Conservation (phyloP, 1,284 basidiomycete genomes). For the Ganoderma leucocontextum region DNA sequence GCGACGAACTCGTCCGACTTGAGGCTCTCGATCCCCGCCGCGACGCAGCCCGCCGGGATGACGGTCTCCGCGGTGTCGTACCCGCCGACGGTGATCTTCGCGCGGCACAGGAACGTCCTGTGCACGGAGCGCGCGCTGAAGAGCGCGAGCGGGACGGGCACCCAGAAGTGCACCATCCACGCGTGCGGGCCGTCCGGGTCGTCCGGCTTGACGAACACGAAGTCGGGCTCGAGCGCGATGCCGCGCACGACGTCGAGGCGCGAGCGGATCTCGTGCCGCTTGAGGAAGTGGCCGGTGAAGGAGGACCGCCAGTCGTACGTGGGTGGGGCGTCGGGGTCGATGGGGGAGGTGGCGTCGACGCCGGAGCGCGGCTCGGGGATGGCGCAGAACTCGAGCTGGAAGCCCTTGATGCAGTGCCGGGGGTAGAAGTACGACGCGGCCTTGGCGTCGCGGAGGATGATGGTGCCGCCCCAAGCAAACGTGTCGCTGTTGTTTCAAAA, state of each 20-base stretch:
- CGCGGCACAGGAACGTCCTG: constrained; percentile 28
- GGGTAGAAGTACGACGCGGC: constrained; percentile 24
- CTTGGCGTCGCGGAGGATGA: constrained; percentile 30
- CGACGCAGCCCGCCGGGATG: constrained; percentile 15
- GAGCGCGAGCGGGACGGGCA: constrained; percentile 32
- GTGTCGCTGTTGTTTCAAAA: constrained; percentile 16
- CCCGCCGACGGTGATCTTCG: constrained; percentile 24
- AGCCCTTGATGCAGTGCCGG: constrained; percentile 23
- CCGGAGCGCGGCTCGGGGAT: constrained; percentile 21
- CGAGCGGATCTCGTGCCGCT: neutral
- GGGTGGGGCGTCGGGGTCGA: neutral
- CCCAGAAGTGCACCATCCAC: constrained; percentile 34
- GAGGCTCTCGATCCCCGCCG: constrained; percentile 26
- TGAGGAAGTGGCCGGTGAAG: constrained; percentile 13
- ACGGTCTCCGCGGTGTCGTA: constrained; percentile 24
- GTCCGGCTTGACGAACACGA: constrained; percentile 18
- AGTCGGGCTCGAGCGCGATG: constrained; percentile 26
- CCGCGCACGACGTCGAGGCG: constrained; percentile 20
- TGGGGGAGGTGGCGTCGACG: constrained; percentile 10
- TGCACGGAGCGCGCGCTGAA: constrained; percentile 25
- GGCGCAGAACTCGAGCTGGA: constrained; percentile 30
- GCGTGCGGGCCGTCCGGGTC: constrained; percentile 20
- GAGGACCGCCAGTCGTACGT: constrained; percentile 24
- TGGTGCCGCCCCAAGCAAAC: constrained; percentile 30
- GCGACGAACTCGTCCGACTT: constrained; percentile 5